Evolutionary conservation across 805 yeast species (phyloP), one percentile per base, ranked within the genome.

Genomic region (Kuraishia cidri): DNA sequence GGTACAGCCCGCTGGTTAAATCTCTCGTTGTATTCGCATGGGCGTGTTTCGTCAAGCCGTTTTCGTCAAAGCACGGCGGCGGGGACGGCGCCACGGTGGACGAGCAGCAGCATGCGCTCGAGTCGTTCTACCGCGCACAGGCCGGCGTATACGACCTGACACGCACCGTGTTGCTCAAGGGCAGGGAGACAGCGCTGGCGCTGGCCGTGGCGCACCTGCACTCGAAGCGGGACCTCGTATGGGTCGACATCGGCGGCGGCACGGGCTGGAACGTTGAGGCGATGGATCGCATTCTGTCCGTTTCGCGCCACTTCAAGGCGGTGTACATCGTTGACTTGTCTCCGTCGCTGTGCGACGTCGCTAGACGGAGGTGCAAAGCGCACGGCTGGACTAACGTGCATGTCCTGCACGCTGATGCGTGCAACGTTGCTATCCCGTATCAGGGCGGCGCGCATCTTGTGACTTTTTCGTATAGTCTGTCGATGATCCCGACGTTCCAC

Each of bases 171-270:
- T 61, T 83, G 26, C 63, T 83, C 42, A 70, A 80, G 53, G 94
- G 94, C 14, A 66, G 94, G 45, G 75, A 72, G 45, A 68, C 67
- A 35, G 76, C 84, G 36, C 60, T 81, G 35, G 63, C 63, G 32
- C 51, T 80, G 37, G 81, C 83, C 1, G 65, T 62, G 20, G 52
- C 78, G 17, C 87, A 81, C 51, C 54, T 79, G 24, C 61, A 58
- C 33, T 31, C n/a, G 25, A 54, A 52, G 18, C 47, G 51, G 26
- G 66, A 67, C 32, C 56, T 79, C 29, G 74, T 79, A 29, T 80
- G 88, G 88, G 64, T 80, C 31, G 88, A 80, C 50, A 70, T 84
- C 47, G 94, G 94, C 32, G 94, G 94, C 21, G 94, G 94, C 16
- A 83, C 94, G 5, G 94, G 94, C 30, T 66, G 75, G 54, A 83